These are phyloP conservation scores for Cryptococcus sp. DNA, from an alignment of 1,284 basidiomycete genomes.

Conservation along the genomic window DNA sequence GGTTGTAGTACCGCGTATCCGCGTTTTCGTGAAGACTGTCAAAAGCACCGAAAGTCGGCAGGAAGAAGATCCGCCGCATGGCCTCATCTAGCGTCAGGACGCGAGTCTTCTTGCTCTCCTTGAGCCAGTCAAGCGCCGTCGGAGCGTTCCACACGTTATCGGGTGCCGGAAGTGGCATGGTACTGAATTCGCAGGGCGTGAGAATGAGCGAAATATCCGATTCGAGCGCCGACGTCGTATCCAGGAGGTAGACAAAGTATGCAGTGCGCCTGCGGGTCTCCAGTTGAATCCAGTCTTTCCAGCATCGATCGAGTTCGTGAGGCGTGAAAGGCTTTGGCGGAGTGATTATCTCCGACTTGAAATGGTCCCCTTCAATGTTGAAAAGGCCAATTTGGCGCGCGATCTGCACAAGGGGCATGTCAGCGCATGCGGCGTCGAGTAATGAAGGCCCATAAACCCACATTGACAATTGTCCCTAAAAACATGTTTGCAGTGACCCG, in stretches of 20 bases:
- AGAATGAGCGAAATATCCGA: constrained; percentile 51
- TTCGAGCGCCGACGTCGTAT: constrained; percentile 54
- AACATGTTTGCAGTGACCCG: constrained; percentile 51
- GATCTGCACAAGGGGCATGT: constrained; percentile 36
- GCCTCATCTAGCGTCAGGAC: constrained; percentile 49
- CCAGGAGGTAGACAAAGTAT: constrained; percentile 55
- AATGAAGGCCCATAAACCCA: constrained; percentile 17
- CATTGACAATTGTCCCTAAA: constrained; percentile 51
- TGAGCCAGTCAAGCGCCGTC: constrained; percentile 49
- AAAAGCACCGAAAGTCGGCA: constrained; percentile 42
- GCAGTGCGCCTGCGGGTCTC: constrained; percentile 53
- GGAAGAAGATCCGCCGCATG: constrained; percentile 49
- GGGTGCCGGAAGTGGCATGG: constrained; percentile 53
- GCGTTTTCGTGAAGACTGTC: constrained; percentile 40
- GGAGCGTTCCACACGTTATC: constrained; percentile 54
- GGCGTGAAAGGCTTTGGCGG: constrained; percentile 38
- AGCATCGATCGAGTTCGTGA: constrained; percentile 46
- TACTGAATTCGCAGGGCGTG: constrained; percentile 44
- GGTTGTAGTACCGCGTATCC: constrained; percentile 42
- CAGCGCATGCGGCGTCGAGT: neutral
- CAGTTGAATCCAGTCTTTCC: constrained; percentile 54
- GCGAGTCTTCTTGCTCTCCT: constrained; percentile 38
- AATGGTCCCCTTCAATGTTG: constrained; percentile 46
- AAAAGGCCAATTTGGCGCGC: constrained; percentile 54
- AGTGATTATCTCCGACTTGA: constrained; percentile 24